These are phyloP conservation scores for Chlorella vulgaris DNA, from an alignment of 139 green algal genomes.

Conservation along the genomic window DNA sequence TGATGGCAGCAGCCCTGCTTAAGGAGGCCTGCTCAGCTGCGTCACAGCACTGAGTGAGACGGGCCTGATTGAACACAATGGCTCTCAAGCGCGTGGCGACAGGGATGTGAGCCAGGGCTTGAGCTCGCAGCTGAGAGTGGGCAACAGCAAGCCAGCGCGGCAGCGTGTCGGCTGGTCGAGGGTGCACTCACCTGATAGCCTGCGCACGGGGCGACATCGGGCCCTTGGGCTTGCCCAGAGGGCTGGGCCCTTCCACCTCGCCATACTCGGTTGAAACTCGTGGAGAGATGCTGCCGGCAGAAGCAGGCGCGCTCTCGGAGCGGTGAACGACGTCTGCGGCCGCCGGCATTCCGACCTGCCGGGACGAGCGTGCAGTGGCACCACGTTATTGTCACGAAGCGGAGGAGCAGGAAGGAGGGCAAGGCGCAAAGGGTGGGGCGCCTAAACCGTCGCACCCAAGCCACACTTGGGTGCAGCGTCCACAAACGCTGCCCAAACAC, in stretches of 20 bases:
- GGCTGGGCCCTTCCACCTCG: background rate
- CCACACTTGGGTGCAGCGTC: too few species aligned
- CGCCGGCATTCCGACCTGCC: background rate
- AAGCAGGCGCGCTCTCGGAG: too few species aligned
- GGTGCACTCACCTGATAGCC: background rate
- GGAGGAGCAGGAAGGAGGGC: too few species aligned
- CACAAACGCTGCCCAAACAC: too few species aligned
- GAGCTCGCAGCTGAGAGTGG: background rate
- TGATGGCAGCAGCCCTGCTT: background rate
- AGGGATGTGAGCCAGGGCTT: background rate
- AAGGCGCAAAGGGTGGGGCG: too few species aligned
- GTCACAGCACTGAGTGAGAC: background rate
- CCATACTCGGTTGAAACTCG: slow-evolving; percentile 6
- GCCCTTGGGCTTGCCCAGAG: background rate
- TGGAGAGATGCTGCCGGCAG: too few species aligned
- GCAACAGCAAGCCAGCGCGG: background rate
- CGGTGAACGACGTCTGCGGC: background rate
- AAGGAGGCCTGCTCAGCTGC: background rate
- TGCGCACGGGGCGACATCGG: background rate
- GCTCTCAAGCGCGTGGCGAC: background rate
- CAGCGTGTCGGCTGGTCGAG: background rate
- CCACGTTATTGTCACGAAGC: too few species aligned
- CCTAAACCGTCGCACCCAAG: too few species aligned
- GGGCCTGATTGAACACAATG: background rate
- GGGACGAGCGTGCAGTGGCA: background rate